Percentiles rank a stretch among this genome's conserved stretches.
These are phyloP conservation scores for Boletus pseudo-olivaceus DNA, from an alignment of 768 basidiomycete genomes.

Conservation along the genomic window DNA sequence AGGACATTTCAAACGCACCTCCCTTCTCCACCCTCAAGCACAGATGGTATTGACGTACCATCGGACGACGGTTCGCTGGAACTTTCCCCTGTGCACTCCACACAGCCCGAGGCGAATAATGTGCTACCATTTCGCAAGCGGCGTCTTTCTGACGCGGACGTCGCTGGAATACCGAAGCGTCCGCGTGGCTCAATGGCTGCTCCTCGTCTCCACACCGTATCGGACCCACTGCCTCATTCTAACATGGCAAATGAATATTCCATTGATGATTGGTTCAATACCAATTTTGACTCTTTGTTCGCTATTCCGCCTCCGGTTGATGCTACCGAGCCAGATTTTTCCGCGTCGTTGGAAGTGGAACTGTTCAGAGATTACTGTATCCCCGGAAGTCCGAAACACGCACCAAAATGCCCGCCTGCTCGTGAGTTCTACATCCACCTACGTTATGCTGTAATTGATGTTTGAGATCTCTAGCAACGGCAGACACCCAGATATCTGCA, in stretches of 20 bases:
- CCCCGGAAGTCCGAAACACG: background rate
- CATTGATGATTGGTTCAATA: conserved; percentile 37
- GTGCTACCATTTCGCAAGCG: conserved; percentile 31
- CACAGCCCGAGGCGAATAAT: background rate
- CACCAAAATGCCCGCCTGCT: background rate
- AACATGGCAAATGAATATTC: conserved; percentile 17
- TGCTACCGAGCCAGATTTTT: conserved; percentile 23
- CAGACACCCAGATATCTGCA: background rate
- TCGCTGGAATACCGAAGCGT: conserved; percentile 24
- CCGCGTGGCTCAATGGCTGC: conserved; percentile 12
- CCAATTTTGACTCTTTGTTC: conserved; percentile 24
- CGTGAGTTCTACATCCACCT: conserved; percentile 1
- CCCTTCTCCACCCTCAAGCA: conserved; percentile 16
- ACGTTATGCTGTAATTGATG: background rate
- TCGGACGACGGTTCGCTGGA: background rate
- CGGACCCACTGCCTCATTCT: conserved; percentile 29
- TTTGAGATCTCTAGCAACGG: background rate
- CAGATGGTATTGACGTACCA: background rate
- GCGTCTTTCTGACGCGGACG: conserved; percentile 34
- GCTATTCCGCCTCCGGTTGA: conserved; percentile 27
- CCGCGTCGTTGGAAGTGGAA: conserved; percentile 31
- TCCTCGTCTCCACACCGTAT: conserved; percentile 28
- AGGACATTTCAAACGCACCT: background rate
- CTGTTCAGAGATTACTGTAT: conserved; percentile 31
- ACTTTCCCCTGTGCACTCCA: background rate